Conservation (phyloP, 768 basidiomycete species). For the Boletus reticuloceps region DNA sequence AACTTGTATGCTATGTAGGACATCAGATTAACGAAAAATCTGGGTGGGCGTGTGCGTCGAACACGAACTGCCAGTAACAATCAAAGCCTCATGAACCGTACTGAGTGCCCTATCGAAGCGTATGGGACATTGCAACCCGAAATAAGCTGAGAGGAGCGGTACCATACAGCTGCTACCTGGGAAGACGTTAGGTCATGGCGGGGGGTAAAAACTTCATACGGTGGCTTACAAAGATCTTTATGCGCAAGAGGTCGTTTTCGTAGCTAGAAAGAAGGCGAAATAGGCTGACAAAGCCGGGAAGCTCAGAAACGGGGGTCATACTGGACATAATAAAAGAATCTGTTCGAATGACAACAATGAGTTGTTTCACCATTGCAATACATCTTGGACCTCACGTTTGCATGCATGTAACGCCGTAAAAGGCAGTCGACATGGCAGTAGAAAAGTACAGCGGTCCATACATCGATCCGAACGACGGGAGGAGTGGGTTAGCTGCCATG, state of each 20-base stretch:
- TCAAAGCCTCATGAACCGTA: constrained; percentile 9
- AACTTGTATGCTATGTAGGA: constrained; percentile 5
- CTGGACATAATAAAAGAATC: constrained; percentile 12
- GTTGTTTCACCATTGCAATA: neutral
- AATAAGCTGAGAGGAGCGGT: too few relatives aligned
- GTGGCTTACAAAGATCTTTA: constrained; percentile 10
- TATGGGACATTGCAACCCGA: neutral
- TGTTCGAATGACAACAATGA: neutral
- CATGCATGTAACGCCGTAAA: constrained; percentile 9
- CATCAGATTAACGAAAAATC: neutral
- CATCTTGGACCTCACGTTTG: constrained; percentile 4
- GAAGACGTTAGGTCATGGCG: neutral
- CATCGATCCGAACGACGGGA: neutral
- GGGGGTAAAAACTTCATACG: neutral
- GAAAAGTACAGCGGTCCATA: constrained; percentile 1
- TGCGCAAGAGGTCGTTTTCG: neutral
- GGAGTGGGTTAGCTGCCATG: neutral
- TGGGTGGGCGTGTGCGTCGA: neutral
- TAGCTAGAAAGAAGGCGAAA: neutral
- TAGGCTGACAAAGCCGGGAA: neutral
- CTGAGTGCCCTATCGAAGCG: neutral
- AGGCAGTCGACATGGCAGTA: neutral
- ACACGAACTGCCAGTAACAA: constrained; percentile 9
- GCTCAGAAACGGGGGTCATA: neutral
- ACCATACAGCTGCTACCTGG: constrained; percentile 14